phyloP scores from a whole-genome alignment of 768 basidiomycete genomes.

The Trametes gibbosa region DNA sequence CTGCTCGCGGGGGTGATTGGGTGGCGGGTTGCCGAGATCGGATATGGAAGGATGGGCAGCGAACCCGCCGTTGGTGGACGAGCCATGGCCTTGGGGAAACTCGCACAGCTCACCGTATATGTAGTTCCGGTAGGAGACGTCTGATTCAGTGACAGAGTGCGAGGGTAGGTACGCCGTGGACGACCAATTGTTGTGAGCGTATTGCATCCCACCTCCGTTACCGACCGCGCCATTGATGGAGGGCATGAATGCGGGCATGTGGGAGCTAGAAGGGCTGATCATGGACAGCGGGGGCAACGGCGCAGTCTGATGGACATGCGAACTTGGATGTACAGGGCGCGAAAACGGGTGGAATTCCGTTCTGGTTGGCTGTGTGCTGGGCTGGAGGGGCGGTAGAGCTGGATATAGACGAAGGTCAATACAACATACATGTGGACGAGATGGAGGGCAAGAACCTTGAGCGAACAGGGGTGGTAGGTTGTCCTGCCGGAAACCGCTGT shows the following conservation, averaged over 20 bases:
- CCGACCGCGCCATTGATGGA: not conserved
- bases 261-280: not conserved
- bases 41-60: not conserved
- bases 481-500: not conserved
- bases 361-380: not conserved
- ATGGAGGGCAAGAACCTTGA: not conserved
- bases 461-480: slow-evolving; percentile 1
- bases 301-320: not conserved
- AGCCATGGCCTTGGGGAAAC: not conserved
- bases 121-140: slow-evolving; percentile 8
- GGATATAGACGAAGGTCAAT: not conserved
- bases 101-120: slow-evolving; percentile 5
- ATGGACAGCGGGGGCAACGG: slow-evolving; percentile 6
- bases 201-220: not conserved
- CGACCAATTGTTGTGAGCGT: not conserved
- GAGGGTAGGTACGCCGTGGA: not conserved
- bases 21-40: not conserved
- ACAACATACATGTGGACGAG: not conserved
- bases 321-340: not conserved
- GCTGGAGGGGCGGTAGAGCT: slow-evolving; percentile 12
- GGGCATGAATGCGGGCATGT: not conserved
- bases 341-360: not conserved
- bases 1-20: slow-evolving; percentile 1
- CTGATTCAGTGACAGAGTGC: not conserved
- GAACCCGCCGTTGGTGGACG: not conserved